Conservation (phyloP, 164 flowering plant genomes). For the Vitis amurensis region DNA sequence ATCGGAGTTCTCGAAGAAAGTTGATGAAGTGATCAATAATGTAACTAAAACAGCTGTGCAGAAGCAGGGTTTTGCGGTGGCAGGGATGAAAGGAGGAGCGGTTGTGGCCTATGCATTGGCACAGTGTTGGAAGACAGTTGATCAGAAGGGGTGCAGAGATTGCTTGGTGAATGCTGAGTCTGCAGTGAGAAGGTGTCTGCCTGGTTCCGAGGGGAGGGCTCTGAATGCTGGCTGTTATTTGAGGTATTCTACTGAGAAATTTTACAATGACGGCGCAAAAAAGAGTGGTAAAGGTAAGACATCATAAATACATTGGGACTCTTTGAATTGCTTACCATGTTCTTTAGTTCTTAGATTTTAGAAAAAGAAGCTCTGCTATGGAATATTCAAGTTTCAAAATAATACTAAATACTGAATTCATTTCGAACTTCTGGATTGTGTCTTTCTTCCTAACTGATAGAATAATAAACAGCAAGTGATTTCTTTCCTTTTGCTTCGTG, state of each 20-base stretch:
- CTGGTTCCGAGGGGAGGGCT: conserved; percentile 28
- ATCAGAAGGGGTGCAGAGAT: conserved; percentile 13
- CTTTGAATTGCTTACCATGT: not conserved
- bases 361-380: too few species aligned
- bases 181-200: conserved; percentile 16
- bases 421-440: too few species aligned
- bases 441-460: not conserved
- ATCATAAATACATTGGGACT: not conserved
- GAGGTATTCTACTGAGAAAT: conserved; percentile 26
- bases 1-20: conserved; percentile 20
- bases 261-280: not conserved
- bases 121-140: conserved; percentile 37
- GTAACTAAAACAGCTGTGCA: conserved; percentile 21
- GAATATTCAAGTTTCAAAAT: too few species aligned
- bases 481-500: not conserved
- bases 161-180: conserved; percentile 27
- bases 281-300: not conserved
- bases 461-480: not conserved
- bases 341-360: too few species aligned
- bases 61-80: conserved; percentile 32
- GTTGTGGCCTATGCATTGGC: conserved; percentile 26
- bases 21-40: conserved; percentile 10
- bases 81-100: conserved; percentile 13
- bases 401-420: too few species aligned
- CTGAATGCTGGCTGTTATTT: conserved; percentile 36